Conservation (phyloP, 805 yeast genomes). For the Kodamaea kakaduensis region DNA sequence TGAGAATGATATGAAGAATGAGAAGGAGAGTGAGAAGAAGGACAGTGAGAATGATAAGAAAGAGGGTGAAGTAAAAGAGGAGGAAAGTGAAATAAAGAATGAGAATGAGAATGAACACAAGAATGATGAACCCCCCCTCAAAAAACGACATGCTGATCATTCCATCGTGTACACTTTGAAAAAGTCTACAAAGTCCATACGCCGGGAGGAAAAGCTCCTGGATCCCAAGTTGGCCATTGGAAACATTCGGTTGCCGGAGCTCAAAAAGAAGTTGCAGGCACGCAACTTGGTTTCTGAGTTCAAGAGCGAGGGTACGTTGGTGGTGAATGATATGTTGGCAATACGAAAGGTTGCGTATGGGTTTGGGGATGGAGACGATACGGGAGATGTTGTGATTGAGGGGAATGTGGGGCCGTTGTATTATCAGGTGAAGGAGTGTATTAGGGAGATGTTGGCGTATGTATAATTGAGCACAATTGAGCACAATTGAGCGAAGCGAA, state of each 20-base stretch:
- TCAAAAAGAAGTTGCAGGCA: slow-evolving; percentile 57
- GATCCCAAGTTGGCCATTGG: slow-evolving; percentile 68
- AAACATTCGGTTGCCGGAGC: slow-evolving; percentile 77
- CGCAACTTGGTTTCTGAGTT: slow-evolving; percentile 76
- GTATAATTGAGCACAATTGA: slow-evolving; percentile 24
- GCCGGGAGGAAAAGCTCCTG: slow-evolving; percentile 12
- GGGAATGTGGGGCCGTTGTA: slow-evolving; percentile 74
- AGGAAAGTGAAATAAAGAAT: not conserved
- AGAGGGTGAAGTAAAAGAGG: not conserved
- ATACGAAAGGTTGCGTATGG: slow-evolving; percentile 59
- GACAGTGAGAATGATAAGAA: not conserved
- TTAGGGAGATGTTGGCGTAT: slow-evolving; percentile 71
- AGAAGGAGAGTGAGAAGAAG: not conserved
- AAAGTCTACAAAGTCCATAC: slow-evolving; percentile 17
- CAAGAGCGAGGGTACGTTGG: slow-evolving; percentile 88
- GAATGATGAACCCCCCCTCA: too few species aligned
- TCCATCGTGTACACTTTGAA: slow-evolving; percentile 31
- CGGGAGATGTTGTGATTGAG: slow-evolving; percentile 81
- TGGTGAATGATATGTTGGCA: slow-evolving; percentile 72
- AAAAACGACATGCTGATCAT: slow-evolving; percentile 6
- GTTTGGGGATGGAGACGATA: slow-evolving; percentile 43
- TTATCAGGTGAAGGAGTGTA: slow-evolving; percentile 69
- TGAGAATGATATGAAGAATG: too few species aligned
- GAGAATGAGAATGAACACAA: not conserved
- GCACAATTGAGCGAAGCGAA: too few species aligned